Base-by-base conservation (phyloP, 2,329 filamentous ascomycete genomes). In the Taxawa tesnikishii region DNA sequence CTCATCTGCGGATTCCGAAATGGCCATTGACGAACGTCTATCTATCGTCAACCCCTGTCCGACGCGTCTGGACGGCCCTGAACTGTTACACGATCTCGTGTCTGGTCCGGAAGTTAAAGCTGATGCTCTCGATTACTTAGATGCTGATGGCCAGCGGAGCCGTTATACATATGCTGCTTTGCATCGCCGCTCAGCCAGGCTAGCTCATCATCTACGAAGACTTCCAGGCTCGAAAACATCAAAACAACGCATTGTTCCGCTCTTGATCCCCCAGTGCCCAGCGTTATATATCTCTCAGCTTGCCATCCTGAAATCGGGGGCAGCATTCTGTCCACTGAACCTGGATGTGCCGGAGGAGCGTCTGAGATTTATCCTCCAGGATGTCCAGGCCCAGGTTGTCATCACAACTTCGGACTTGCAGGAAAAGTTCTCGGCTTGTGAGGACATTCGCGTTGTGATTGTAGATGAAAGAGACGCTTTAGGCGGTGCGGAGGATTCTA, bases 321-420 rank as follows among this genome's bases (percentile, higher is more conserved):
- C 72, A 21, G 83, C 83, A 0, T 94, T 94, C 46, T 94, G 85
- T 43, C 85, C 87, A 0, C 60, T 94, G 34, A 79, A 79, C 38
- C 65, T 82, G 29, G 85, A 93, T 54, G 73, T 78, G 0, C 87
- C 87, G 0, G 54, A 64, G 4, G 83, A 93, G 32, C 69, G 87
- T 29, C 66, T 93, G 26, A 71, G 67, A 31, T 94, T 93, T 50
- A 87, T 94, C 30, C 56, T 87, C 11, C 53, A 70, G n/a, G 84
- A 94, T 62, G 71, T 92, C 24, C 63, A 65, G 8, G 83, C 85
- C 5, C 60, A 57, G 6, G 50, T 92, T 1, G 58, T 92, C 16
- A 56, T 94, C 26, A 82, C 78, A 1, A 74, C 68, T 0, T 47
- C 58, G 11, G 58, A 62, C 4, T 58, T 75, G 31, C 56, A 45